These are phyloP conservation scores for Sinapis alba DNA, from an alignment of 441 rosid genomes.

Conservation along the genomic window DNA sequence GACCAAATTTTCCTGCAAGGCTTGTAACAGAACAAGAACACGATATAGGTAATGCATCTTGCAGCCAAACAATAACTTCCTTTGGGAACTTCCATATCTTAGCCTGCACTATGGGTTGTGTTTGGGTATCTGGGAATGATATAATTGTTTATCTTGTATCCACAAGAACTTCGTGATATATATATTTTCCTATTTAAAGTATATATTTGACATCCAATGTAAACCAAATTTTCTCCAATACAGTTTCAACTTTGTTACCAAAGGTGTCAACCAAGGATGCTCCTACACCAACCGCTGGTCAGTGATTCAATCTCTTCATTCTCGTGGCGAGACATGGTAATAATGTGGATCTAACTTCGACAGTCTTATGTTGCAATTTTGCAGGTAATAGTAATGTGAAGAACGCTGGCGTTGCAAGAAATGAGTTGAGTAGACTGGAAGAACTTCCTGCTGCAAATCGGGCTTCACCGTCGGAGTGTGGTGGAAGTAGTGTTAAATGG, in stretches of 20 bases:
- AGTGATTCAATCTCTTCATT: constrained; percentile 28
- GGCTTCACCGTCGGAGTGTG: constrained; percentile 53
- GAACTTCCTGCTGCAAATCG: constrained; percentile 80
- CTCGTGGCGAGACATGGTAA: constrained; percentile 10
- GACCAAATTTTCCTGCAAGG: constrained; percentile 40
- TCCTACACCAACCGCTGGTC: constrained; percentile 31
- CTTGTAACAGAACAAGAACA: constrained; percentile 43
- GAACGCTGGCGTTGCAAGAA: constrained; percentile 39
- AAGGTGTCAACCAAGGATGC: constrained; percentile 24
- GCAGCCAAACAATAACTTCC: constrained; percentile 22
- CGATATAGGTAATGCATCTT: constrained; percentile 53
- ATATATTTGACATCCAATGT: constrained; percentile 8
- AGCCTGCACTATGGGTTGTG: too few species aligned
- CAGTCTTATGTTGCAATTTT: constrained; percentile 17
- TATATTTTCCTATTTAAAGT: not conserved
- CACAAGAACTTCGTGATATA: constrained; percentile 3
- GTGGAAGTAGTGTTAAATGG: constrained; percentile 47
- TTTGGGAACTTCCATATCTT: not conserved
- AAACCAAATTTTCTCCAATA: constrained; percentile 8
- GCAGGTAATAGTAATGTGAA: constrained; percentile 47
- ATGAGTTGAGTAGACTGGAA: constrained; percentile 43
- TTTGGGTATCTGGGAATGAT: not conserved
- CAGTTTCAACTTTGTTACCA: constrained; percentile 40
- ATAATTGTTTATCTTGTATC: constrained; percentile 15
- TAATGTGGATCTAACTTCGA: constrained; percentile 24